A percentile compares a stretch with the other conserved stretches of the same genome.
phyloP scores from a whole-genome alignment of 331 rosid species.

The Quercus phellos region DNA sequence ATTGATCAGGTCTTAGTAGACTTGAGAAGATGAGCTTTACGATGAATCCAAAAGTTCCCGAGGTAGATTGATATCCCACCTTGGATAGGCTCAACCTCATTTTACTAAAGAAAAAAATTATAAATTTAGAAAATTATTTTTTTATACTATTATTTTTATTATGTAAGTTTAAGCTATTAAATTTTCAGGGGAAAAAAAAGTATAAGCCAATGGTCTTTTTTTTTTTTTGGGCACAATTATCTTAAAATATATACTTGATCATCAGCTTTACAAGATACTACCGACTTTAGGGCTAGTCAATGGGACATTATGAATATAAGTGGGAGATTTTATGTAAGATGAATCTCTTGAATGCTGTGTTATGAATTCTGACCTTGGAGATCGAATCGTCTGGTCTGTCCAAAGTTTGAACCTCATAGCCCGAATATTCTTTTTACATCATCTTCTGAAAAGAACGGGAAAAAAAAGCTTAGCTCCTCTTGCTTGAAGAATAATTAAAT shows the following conservation, averaged over 20 bases:
- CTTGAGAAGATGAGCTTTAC: no score
- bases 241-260: neutral
- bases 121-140: no score
- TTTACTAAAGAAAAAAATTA: no score
- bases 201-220: no score
- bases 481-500: neutral
- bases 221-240: neutral
- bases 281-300: neutral
- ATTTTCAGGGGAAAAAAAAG: no score
- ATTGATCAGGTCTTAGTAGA: no score
- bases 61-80: no score
- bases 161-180: no score
- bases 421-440: slow-evolving; percentile 1
- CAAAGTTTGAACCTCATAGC: neutral
- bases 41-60: no score
- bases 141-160: no score
- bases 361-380: slow-evolving; percentile 3
- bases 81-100: no score
- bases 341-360: neutral
- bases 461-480: neutral
- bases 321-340: neutral
- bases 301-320: neutral
- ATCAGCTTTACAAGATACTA: neutral
- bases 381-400: slow-evolving; percentile 4
- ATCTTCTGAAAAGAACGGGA: no score